Evolutionary conservation across 305 asterid genomes (phyloP).

Genomic region (Fraxinus sp.): DNA sequence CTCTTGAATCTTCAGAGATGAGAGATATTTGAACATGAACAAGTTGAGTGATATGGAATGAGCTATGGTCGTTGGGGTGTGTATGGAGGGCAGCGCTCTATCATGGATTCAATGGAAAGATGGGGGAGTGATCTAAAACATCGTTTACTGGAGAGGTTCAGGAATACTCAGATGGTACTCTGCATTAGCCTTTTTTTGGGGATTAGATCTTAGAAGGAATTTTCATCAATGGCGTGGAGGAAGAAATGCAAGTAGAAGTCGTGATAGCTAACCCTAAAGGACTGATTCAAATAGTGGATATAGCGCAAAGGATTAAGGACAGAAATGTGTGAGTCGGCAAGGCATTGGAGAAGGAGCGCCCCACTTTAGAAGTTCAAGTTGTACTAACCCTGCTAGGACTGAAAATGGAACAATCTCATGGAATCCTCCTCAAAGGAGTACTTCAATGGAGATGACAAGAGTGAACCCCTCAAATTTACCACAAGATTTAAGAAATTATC

Average conservation of each 20-base stretch:
- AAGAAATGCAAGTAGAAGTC: not conserved
- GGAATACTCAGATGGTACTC: not conserved
- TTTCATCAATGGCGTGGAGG: not conserved
- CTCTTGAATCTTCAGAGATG: not conserved
- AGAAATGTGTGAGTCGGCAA: not conserved
- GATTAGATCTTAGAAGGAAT: not conserved
- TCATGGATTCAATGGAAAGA: not conserved
- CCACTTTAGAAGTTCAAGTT: not conserved
- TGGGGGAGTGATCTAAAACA: not conserved
- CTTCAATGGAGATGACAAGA: no score
- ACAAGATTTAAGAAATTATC: no score
- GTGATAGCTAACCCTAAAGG: not conserved
- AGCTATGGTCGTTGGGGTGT: not conserved
- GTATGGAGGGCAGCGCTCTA: not conserved
- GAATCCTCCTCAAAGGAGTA: not conserved
- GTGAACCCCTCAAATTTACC: no score
- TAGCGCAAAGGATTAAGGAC: not conserved
- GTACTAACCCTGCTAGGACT: not conserved
- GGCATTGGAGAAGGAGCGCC: not conserved
- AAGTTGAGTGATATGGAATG: not conserved
- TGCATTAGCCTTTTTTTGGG: not conserved
- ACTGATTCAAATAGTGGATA: not conserved
- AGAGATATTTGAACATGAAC: not conserved
- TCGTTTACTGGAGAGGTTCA: not conserved
- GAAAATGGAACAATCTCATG: not conserved